phyloP scores from a whole-genome alignment of 352 stramenopile species.

The Phytophthora hibernalis region DNA sequence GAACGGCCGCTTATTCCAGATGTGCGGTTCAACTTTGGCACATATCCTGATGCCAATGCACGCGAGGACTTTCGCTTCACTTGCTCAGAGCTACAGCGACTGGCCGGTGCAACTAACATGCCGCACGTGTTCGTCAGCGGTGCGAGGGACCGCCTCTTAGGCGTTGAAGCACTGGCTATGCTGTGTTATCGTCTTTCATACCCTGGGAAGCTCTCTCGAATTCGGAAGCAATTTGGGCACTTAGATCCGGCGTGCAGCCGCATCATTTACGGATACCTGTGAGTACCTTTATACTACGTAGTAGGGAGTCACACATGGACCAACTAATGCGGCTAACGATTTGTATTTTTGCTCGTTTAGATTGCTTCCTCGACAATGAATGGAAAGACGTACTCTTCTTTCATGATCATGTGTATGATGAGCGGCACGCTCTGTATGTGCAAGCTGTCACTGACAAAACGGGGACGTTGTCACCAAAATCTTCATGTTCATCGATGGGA shows the following conservation, averaged over 20 bases:
- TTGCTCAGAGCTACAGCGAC: not conserved
- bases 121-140: not conserved
- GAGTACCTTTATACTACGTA: not conserved
- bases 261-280: conserved; percentile 15
- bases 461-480: not conserved
- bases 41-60: not conserved
- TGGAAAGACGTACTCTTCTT: conserved; percentile 11
- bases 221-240: conserved; percentile 10
- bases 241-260: conserved; percentile 11
- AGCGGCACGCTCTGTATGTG: not conserved
- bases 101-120: not conserved
- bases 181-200: conserved; percentile 14
- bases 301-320: not conserved
- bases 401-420: not conserved
- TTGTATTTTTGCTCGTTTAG: conserved; percentile 1
- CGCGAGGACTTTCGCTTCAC: not conserved
- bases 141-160: not conserved
- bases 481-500: conserved; percentile 12
- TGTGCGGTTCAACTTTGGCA: not conserved
- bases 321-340: too few relatives aligned
- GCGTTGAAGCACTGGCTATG: conserved; percentile 2
- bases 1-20: not conserved
- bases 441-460: conserved; percentile 1
- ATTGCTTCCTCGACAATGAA: conserved; percentile 13
- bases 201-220: conserved; percentile 6